Evolutionary conservation across 169 alveolate species (phyloP).

Genomic region (Plasmodium vivax): DNA sequence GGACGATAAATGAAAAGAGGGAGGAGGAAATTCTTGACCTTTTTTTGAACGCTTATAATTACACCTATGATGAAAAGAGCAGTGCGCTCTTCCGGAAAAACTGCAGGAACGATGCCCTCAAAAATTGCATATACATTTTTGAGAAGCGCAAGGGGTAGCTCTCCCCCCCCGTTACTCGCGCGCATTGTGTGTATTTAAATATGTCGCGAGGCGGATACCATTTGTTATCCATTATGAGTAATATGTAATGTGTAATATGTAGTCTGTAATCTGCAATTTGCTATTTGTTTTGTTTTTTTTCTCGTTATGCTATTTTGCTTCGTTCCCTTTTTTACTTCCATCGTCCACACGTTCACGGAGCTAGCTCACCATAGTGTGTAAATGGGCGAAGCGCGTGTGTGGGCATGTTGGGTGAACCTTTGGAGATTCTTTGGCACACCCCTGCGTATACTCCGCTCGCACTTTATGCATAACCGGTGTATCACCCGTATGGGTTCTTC

Average conservation of each 20-base stretch:
- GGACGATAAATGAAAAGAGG: constrained; percentile 50
- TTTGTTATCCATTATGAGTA: not conserved
- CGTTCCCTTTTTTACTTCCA: not conserved
- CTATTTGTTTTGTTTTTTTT: not conserved
- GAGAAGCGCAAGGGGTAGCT: constrained; percentile 28
- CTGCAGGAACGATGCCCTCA: constrained; percentile 27
- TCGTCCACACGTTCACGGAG: not conserved
- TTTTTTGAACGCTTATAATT: constrained; percentile 26
- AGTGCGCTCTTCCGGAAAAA: constrained; percentile 41
- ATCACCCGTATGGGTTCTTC: not conserved
- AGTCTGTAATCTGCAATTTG: too few species aligned
- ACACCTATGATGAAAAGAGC: constrained; percentile 51
- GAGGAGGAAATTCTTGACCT: constrained; percentile 29
- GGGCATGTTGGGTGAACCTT: not conserved
- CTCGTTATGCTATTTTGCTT: not conserved
- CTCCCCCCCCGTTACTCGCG: not conserved
- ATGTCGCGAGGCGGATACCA: not conserved
- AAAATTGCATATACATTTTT: constrained; percentile 48
- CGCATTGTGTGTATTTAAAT: not conserved
- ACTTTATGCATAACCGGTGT: not conserved
- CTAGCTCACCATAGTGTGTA: not conserved
- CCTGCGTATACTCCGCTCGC: not conserved
- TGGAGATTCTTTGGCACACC: not conserved
- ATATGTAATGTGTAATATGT: too few species aligned
- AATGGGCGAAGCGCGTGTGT: not conserved